Evolutionary conservation across 106 monocot species (phyloP), one percentile per base, ranked within the genome.

Genomic region (Xerophyta viscosa): DNA sequence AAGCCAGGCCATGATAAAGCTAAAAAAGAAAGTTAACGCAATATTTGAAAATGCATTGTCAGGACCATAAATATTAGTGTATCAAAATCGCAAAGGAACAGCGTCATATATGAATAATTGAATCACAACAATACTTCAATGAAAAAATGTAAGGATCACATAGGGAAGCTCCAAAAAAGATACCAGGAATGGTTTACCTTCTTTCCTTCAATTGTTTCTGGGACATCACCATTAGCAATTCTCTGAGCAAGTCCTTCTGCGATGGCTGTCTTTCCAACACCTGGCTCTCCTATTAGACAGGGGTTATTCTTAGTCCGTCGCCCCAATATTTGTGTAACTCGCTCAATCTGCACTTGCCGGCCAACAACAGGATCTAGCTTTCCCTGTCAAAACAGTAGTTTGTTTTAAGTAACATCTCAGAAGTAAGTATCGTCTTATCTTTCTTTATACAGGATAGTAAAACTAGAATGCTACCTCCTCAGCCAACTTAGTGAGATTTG

Each of bases 141-240:
- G 39, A 39, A 39, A 2, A 2, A 39, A 8, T 7, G 1, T 39
- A 8, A 12, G 39, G 13, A 39, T 12, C 2, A 39, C 6, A 39
- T 39, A 12, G 39, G 1, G 10, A 39, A 15, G 6, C 1, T 39
- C 39, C 39, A 39, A 10, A 39, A 39, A 39, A 39, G 15, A n/a
- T n/a, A n/a, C n/a, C 1, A 39, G 15, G 39, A 15, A 10, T 1
- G 6, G 13, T 36, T 2, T 39, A 74, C 69, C 65, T 70, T 70
- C 58, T 76, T 70, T 47, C 76, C 76, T 65, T 76, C 76, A 41
- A 76, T 76, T 31, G 76, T 76, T 70, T 76, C 76, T 30, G 76
- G 76, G 54, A 76, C 76, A 48, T 76, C 76, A 2, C 76, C 76
- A 47, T 52, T 70, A 2, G 64, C 20, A 56, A 70, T 76, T 8